A percentile compares a stretch with the other conserved stretches of the same genome.
phyloP scores from a whole-genome alignment of 345 rosid genomes.

The Brassica carinata region DNA sequence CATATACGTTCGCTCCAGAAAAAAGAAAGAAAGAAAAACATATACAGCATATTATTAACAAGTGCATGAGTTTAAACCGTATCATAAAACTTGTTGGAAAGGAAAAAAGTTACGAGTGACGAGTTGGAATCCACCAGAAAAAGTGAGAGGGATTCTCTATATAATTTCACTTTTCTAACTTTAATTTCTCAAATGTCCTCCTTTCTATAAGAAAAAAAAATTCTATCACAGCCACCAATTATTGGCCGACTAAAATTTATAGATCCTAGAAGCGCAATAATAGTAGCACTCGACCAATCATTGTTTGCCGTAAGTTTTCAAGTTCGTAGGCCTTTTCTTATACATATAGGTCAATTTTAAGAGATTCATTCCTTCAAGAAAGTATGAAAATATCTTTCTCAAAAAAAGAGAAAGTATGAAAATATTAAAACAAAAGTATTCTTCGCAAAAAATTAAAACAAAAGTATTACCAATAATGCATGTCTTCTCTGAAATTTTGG shows the following conservation, averaged over 20 bases:
- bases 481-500: not conserved
- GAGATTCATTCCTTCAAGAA: conserved; percentile 21
- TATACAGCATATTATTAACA: not conserved
- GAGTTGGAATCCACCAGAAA: conserved; percentile 44
- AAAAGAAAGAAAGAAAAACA: too few relatives aligned
- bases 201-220: not conserved
- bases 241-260: conserved; percentile 34
- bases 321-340: conserved; percentile 15
- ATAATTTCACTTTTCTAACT: conserved; percentile 16
- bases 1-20: too few relatives aligned
- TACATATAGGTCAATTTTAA: conserved; percentile 16
- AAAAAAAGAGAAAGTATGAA: not conserved
- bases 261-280: conserved; percentile 29
- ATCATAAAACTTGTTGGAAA: conserved; percentile 26
- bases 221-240: conserved; percentile 27
- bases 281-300: conserved; percentile 40
- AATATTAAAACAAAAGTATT: too few relatives aligned
- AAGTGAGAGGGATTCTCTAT: conserved; percentile 27
- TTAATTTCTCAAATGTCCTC: conserved; percentile 23
- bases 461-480: not conserved
- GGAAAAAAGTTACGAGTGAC: conserved; percentile 24
- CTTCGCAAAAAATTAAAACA: conserved; percentile 9
- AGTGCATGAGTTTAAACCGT: conserved; percentile 7
- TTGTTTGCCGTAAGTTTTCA: conserved; percentile 31
- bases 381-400: not conserved